Evolutionary conservation across 2,329 filamentous ascomycete species (phyloP).

Genomic region (Colletotrichum sp.): DNA sequence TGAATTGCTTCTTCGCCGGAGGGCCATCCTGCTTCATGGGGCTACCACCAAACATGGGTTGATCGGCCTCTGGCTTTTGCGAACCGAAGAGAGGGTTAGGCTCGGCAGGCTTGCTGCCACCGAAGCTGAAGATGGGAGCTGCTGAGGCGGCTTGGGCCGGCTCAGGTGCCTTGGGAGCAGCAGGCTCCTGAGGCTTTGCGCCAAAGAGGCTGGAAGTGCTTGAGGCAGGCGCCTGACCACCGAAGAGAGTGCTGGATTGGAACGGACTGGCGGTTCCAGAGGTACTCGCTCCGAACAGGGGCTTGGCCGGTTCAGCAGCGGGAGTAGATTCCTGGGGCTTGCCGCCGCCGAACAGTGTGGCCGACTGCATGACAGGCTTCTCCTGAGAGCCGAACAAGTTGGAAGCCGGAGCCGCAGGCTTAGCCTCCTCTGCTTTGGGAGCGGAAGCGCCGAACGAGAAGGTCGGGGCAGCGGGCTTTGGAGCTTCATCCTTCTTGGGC

Average conservation of each 20-base stretch:
- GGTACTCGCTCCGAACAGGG: conserved; percentile 25
- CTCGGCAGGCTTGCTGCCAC: conserved; percentile 27
- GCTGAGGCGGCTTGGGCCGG: conserved; percentile 19
- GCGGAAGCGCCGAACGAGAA: conserved; percentile 21
- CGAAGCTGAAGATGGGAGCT: conserved; percentile 39
- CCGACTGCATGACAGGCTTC: conserved; percentile 30
- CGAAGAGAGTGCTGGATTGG: conserved; percentile 22
- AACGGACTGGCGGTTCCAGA: conserved; percentile 13
- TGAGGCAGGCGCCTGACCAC: conserved; percentile 24
- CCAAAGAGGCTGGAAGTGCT: conserved; percentile 35
- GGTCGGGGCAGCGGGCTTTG: conserved; percentile 12
- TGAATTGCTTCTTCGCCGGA: conserved; percentile 45
- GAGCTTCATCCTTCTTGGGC: conserved; percentile 12
- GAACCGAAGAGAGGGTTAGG: conserved; percentile 43
- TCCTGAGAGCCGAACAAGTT: conserved; percentile 27
- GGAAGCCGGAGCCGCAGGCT: conserved; percentile 24
- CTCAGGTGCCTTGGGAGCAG: neutral
- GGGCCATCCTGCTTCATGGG: conserved; percentile 45
- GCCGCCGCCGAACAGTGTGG: conserved; percentile 43
- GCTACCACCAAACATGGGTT: conserved; percentile 44
- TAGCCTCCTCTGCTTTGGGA: conserved; percentile 14
- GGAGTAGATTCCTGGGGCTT: conserved; percentile 34
- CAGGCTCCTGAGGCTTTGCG: neutral
- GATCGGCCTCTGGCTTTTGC: conserved; percentile 28
- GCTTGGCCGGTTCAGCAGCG: conserved; percentile 30